Evolutionary conservation across 2,329 filamentous ascomycete genomes (phyloP).

Genomic region (Alternaria postmessia): DNA sequence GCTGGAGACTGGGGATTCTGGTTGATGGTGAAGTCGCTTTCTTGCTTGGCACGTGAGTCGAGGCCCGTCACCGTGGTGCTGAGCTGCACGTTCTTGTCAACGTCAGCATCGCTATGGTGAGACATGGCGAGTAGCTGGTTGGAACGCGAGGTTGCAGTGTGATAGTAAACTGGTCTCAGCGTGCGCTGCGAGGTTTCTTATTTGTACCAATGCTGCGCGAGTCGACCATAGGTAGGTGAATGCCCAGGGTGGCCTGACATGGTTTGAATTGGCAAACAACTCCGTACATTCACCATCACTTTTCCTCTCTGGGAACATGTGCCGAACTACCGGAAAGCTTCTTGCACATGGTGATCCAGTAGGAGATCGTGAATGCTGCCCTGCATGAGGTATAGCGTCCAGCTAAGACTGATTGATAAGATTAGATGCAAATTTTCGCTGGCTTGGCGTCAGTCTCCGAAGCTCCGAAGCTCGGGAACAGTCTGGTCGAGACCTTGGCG

Average conservation of each 20-base stretch:
- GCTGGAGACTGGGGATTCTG: background rate
- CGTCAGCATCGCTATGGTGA: background rate
- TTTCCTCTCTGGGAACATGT: background rate
- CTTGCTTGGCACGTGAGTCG: background rate
- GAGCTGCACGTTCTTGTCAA: background rate
- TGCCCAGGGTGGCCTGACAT: background rate
- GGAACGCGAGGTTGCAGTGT: too few species aligned
- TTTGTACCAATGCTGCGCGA: background rate
- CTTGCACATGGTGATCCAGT: background rate
- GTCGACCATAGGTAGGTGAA: background rate
- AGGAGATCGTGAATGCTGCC: background rate
- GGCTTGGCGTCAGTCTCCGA: background rate
- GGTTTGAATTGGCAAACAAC: background rate
- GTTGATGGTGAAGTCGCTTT: background rate
- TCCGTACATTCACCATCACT: background rate
- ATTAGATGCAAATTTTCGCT: slow-evolving; percentile 9
- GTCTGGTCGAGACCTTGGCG: background rate
- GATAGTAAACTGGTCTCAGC: background rate
- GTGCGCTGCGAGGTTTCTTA: too few species aligned
- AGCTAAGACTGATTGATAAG: slow-evolving; percentile 5
- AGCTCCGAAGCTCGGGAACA: background rate
- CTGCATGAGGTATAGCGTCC: background rate
- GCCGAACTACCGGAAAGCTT: background rate
- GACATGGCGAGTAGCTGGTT: background rate
- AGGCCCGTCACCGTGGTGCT: background rate